Conservation (phyloP, 2,329 filamentous ascomycete genomes). For the Coleophoma cylindrospora region DNA sequence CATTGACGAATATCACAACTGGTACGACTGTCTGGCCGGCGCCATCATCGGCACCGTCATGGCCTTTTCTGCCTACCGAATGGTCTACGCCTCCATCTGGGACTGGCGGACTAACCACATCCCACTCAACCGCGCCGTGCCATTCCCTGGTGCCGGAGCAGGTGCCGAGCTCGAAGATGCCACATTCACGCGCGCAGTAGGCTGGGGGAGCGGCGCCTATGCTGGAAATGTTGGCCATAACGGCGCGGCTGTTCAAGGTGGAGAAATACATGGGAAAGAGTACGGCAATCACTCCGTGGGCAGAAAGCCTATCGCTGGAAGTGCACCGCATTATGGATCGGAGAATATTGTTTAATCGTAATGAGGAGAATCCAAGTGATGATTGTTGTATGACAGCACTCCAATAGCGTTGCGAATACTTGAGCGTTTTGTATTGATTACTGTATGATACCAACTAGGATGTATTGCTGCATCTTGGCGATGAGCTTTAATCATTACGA, state of each 20-base stretch:
- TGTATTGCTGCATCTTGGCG: too few relatives aligned
- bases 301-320: background rate
- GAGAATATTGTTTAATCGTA: background rate
- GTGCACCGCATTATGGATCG: background rate
- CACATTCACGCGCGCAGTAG: conserved; percentile 53
- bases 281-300: background rate
- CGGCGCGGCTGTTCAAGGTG: background rate
- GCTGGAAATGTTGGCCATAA: background rate
- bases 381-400: too few relatives aligned
- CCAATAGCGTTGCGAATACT: too few relatives aligned
- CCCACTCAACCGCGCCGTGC: conserved; percentile 52
- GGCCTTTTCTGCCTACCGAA: conserved; percentile 61
- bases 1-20: conserved; percentile 71
- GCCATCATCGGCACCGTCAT: conserved; percentile 60
- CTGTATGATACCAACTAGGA: too few relatives aligned
- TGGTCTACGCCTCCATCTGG: conserved; percentile 64
- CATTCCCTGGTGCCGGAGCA: conserved; percentile 46
- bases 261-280: background rate
- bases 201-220: conserved; percentile 43
- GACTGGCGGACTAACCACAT: conserved; percentile 66
- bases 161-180: conserved; percentile 45
- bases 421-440: too few relatives aligned
- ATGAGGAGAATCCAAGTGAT: too few relatives aligned
- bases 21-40: conserved; percentile 68
- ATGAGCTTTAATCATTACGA: too few relatives aligned